Base-by-base conservation (phyloP, 1,284 basidiomycete species). In the Rhodotorula sp. region DNA sequence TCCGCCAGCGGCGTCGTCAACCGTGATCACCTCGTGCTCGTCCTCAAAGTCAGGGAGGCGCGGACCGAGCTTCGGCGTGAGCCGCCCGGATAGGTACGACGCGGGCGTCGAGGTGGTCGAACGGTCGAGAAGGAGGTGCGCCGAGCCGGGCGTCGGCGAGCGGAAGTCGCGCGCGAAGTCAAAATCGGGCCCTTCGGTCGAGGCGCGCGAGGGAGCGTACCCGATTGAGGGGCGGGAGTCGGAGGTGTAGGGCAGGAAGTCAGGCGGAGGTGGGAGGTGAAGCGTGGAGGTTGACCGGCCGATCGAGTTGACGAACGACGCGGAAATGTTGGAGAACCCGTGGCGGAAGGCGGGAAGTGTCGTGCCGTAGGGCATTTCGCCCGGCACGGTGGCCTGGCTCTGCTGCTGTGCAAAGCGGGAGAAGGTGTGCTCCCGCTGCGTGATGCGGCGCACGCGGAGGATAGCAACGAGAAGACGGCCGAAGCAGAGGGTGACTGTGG, bases 401-500 rank as follows among this genome's bases (percentile, higher is more conserved):
- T 75, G 71, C 39, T 70, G 59, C 12, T 22, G 19, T 13, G 58
- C 57, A 48, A 64, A 69, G 27, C 58, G 64, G 3, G 67, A 63
- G 37, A 51, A 27, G 2, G 51, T 41, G 8, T 60, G 25, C 29
- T 76, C 67, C 27, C 54, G 61, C 4, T 61, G 41, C 3, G 66
- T 61, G 21, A 64, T 19, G 7, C 61, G 61, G 13, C 75, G 73
- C 1, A 76, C 75, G 12, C 75, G 70, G 8, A 75, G 50, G 57
- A 76, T 74, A 5, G 75, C 75, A 37, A 73, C 13, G 55, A 76
- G 73, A 1, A 76, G 66, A 6, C 73, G 70, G 6, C 70, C 69
- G 55, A 76, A 76, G 62, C 73, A 75, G 8, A 56, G 37, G 3
- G 62, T 29, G 37, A 70, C 72, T 75, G 62, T 5, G 17, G 0